These are phyloP conservation scores for Sphaerulina populicola DNA, from an alignment of 2,329 filamentous ascomycete genomes.

Conservation along the genomic window DNA sequence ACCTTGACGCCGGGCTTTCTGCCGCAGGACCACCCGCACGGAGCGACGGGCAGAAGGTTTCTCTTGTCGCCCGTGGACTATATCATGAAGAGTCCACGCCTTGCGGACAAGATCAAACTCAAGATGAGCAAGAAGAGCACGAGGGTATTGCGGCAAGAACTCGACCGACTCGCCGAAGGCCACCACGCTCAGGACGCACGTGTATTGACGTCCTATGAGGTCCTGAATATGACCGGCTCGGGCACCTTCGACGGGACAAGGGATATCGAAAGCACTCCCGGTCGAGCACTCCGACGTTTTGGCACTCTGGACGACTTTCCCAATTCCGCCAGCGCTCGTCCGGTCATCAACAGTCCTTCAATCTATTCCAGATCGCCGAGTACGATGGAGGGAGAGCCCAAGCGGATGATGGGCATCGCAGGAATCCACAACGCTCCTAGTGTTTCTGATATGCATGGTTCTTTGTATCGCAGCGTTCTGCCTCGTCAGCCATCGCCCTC, in stretches of 20 bases:
- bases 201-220: slow-evolving; percentile 6
- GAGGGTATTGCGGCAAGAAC: slow-evolving; percentile 9
- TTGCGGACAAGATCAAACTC: slow-evolving; percentile 13
- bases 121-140: slow-evolving; percentile 16
- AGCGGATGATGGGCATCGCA: neutral
- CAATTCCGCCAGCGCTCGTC: neutral
- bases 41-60: neutral
- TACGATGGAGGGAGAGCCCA: neutral
- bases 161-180: slow-evolving; percentile 5
- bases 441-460: slow-evolving; percentile 6
- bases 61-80: slow-evolving; percentile 11
- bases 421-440: neutral
- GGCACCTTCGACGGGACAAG: neutral
- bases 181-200: slow-evolving; percentile 9
- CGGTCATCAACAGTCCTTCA: slow-evolving; percentile 7
- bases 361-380: slow-evolving; percentile 6
- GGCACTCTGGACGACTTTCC: slow-evolving; percentile 1
- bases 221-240: slow-evolving; percentile 3
- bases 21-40: slow-evolving; percentile 12
- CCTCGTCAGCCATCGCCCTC: slow-evolving; percentile 1
- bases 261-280: neutral
- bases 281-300: neutral
- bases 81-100: slow-evolving; percentile 11
- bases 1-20: slow-evolving; percentile 1
- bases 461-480: slow-evolving; percentile 10